These are phyloP conservation scores for Microascus cirrosus DNA, from an alignment of 2,329 filamentous ascomycete species.

Conservation along the genomic window DNA sequence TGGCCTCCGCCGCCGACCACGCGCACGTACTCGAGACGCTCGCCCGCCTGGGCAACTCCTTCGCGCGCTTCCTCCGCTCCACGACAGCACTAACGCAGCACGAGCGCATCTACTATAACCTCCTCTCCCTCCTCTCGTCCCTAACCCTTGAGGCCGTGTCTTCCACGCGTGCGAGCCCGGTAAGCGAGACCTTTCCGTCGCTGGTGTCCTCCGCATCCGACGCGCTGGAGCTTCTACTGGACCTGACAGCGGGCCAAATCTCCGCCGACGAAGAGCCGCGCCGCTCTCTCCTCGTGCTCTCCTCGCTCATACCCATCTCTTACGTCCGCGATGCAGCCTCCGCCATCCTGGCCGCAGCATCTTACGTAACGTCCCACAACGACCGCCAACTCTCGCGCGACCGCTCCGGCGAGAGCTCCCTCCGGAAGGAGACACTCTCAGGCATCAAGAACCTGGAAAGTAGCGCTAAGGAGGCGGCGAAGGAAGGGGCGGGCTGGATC, in stretches of 20 bases:
- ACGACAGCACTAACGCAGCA: slow-evolving; percentile 21
- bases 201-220: slow-evolving; percentile 4
- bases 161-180: background rate
- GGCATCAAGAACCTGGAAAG: slow-evolving; percentile 21
- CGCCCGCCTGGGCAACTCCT: slow-evolving; percentile 26
- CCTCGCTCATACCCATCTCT: slow-evolving; percentile 22
- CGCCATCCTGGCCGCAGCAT: slow-evolving; percentile 17
- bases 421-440: slow-evolving; percentile 23
- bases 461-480: slow-evolving; percentile 17
- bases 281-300: slow-evolving; percentile 5
- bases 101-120: slow-evolving; percentile 31
- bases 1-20: slow-evolving; percentile 27
- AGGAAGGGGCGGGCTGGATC: slow-evolving; percentile 19
- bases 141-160: slow-evolving; percentile 1
- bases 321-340: slow-evolving; percentile 25
- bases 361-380: slow-evolving; percentile 23
- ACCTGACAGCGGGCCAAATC: slow-evolving; percentile 1
- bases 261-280: background rate
- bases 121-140: slow-evolving; percentile 26
- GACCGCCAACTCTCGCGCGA: slow-evolving; percentile 26
- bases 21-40: slow-evolving; percentile 31
- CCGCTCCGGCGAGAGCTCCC: slow-evolving; percentile 9
- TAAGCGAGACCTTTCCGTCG: background rate
- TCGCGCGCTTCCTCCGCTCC: slow-evolving; percentile 25
- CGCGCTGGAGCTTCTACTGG: slow-evolving; percentile 4